These are phyloP conservation scores for Microsporum audouinii DNA, from an alignment of 2,329 filamentous ascomycete species.

Conservation along the genomic window DNA sequence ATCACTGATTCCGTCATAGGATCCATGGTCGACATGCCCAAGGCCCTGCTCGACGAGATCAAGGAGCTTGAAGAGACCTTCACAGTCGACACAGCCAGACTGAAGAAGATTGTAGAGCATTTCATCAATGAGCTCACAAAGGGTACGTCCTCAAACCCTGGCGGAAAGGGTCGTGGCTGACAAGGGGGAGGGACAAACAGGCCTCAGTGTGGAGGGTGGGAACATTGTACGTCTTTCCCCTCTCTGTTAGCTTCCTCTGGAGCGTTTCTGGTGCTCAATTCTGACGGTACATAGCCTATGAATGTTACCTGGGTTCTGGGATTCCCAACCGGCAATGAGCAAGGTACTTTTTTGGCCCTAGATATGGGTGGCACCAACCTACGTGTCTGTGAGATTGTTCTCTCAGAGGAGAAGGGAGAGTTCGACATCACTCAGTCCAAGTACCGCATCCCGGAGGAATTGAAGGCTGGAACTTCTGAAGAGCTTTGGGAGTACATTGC, in stretches of 20 bases:
- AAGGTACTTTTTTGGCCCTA: constrained; percentile 74
- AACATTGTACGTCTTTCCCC: constrained; percentile 61
- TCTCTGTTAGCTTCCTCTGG: neutral
- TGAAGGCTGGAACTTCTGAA: constrained; percentile 73
- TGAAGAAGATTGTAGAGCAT: constrained; percentile 83
- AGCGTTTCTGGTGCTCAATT: neutral
- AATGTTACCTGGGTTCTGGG: constrained; percentile 94
- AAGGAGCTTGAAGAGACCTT: constrained; percentile 74
- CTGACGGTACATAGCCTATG: constrained; percentile 59
- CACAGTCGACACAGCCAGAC: constrained; percentile 61
- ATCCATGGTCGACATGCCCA: constrained; percentile 82
- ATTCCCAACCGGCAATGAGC: constrained; percentile 76
- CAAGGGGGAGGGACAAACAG: constrained; percentile 32
- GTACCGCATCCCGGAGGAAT: constrained; percentile 85
- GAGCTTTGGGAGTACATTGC: constrained; percentile 93
- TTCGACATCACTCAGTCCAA: constrained; percentile 95
- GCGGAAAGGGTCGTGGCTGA: constrained; percentile 6
- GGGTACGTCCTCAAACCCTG: constrained; percentile 41
- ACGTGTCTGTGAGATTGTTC: constrained; percentile 76
- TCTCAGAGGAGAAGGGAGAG: constrained; percentile 77
- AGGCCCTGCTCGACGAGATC: constrained; percentile 71
- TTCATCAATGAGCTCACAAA: constrained; percentile 82
- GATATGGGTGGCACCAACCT: constrained; percentile 97
- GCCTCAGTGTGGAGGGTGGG: constrained; percentile 74
- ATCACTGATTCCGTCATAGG: constrained; percentile 40